Percentiles rank a stretch among this genome's conserved stretches.
These are phyloP conservation scores for Sporobolus alterniflorus DNA, from an alignment of 202 grass and related monocot species.

Conservation along the genomic window DNA sequence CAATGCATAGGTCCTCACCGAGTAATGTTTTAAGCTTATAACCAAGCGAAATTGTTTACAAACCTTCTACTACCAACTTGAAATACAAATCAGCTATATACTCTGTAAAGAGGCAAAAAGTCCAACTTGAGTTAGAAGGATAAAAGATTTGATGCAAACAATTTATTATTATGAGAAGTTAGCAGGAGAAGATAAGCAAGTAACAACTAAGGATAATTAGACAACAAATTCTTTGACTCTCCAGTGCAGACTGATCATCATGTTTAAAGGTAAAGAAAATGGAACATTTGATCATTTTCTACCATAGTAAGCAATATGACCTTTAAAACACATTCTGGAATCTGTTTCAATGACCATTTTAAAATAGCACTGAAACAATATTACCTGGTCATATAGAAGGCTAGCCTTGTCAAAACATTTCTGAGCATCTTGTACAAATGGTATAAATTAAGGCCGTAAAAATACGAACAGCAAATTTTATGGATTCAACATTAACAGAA, in stretches of 20 bases:
- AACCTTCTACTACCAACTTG: neutral
- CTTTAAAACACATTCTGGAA: too few relatives aligned
- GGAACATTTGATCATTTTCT: neutral
- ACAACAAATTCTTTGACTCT: neutral
- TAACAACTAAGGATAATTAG: slow-evolving; percentile 10
- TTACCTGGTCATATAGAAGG: slow-evolving; percentile 97
- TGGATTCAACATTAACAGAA: neutral
- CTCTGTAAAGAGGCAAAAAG: neutral
- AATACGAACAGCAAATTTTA: slow-evolving; percentile 26
- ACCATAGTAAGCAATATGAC: too few relatives aligned
- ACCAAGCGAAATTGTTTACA: neutral
- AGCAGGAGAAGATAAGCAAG: neutral
- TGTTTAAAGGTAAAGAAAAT: neutral
- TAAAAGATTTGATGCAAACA: too few relatives aligned
- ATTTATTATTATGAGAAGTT: neutral
- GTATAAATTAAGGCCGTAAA: slow-evolving; percentile 29
- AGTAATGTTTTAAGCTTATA: neutral
- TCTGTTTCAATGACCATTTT: too few relatives aligned
- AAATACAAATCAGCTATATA: neutral
- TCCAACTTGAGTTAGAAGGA: too few relatives aligned
- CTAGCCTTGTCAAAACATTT: slow-evolving; percentile 98
- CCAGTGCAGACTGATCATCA: neutral
- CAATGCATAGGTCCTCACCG: too few relatives aligned
- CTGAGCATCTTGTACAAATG: slow-evolving; percentile 75
- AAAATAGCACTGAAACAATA: too few relatives aligned